Evolutionary conservation across 2,329 filamentous ascomycete genomes (phyloP), one percentile per base, ranked within the genome.

Genomic region (Immersiporthe knoxdaviesiana): DNA sequence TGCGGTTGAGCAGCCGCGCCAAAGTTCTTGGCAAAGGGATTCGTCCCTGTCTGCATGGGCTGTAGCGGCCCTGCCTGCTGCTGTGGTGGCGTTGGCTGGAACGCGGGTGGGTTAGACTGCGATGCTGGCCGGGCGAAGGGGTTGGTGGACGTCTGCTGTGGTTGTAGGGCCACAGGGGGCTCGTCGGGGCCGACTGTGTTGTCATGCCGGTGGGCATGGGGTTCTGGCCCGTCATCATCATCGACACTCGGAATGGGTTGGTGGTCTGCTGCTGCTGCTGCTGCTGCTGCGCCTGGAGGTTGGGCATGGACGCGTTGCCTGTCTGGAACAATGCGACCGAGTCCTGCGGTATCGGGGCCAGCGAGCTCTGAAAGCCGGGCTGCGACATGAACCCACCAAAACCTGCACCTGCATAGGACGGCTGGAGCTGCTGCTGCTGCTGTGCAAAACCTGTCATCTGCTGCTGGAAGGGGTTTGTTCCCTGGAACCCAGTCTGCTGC

Each of bases 221-320:
- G 32, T 63, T 63, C 74, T 84, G 83, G 75, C 86, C 83, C 70
- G 78, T 82, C 82, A 86, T 84, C 81, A 97, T 84, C 90, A 95
- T 95, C 1, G 95, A 97, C 77, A 94, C 91, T 56, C 96, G 88
- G 87, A 99, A 99, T 0, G 96, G 96, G 77, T 99, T 99, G 10
- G 94, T 97, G 30, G 84, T 89, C 74, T 90, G 87, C 76, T 84
- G 85, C 69, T 84, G 85, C 69, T 84, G 84, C 74, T 90, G 87
- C 76, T 84, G 85, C 69, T 84, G 85, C 69, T 84, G 84, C 32
- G 83, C 75, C 79, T 83, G 80, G 72, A 84, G 76, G 64, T 76
- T 79, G 71, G 82, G 76, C 78, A 83, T 74, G 72, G 83, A 75
- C 78, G 81, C 74, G 12, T 39, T 39, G 16, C 79, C 79, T 12